These are phyloP conservation scores for Akanthomyces muscarius DNA, from an alignment of 2,329 filamentous ascomycete species.

Conservation along the genomic window DNA sequence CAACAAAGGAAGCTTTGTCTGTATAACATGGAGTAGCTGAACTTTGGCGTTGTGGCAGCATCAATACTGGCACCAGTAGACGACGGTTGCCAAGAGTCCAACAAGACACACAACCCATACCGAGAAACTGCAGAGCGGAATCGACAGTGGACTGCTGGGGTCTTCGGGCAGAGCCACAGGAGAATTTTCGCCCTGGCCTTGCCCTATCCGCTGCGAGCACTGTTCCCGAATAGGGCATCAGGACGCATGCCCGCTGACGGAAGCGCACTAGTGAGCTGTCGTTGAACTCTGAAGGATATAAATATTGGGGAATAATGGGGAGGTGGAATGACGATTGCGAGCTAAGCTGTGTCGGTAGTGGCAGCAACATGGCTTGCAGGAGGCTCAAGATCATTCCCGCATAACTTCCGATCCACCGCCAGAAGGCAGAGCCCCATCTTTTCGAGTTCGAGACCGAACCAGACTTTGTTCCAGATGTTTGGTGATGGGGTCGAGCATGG, in stretches of 20 bases:
- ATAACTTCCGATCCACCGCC: constrained; percentile 19
- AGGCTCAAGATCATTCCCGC: constrained; percentile 18
- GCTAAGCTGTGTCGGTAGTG: constrained; percentile 7
- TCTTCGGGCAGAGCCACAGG: neutral
- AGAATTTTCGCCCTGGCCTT: neutral
- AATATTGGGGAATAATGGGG: constrained; percentile 4
- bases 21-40: constrained; percentile 4
- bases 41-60: neutral
- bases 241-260: constrained; percentile 9
- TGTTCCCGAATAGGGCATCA: constrained; percentile 15
- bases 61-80: neutral
- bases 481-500: constrained; percentile 13
- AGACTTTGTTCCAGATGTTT: constrained; percentile 21
- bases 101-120: neutral
- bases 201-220: constrained; percentile 15
- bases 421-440: constrained; percentile 16
- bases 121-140: neutral
- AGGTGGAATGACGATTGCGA: constrained; percentile 3
- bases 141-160: neutral
- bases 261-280: constrained; percentile 9
- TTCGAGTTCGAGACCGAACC: constrained; percentile 21
- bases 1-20: neutral
- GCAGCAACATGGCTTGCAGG: constrained; percentile 14
- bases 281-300: neutral
- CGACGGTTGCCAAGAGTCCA: neutral